A percentile compares a stretch with the other conserved stretches of the same genome.
Conservation (phyloP, 1,139 yeast species). For the Taphrina populina region DNA sequence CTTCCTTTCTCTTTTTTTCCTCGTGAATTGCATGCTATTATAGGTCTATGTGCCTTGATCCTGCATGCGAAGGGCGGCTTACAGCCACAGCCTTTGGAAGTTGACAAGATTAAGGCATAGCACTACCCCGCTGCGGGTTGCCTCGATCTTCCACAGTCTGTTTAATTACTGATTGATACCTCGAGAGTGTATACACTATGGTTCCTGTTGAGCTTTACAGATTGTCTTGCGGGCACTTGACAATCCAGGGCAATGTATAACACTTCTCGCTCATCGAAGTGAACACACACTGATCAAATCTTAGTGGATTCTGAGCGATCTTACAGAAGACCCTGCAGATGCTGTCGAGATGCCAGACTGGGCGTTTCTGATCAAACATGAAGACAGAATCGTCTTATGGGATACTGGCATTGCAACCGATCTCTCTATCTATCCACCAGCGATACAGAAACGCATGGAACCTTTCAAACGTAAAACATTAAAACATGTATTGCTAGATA, state of each 20-base stretch:
- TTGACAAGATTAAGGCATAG: no score
- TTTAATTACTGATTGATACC: no score
- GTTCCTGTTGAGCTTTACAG: constrained; percentile 3
- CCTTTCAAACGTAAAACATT: constrained; percentile 2
- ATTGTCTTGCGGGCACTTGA: constrained; percentile 6
- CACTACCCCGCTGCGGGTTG: no score
- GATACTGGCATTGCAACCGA: constrained; percentile 14
- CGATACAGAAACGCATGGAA: constrained; percentile 7
- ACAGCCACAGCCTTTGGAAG: no score
- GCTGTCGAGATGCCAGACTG: constrained; percentile 8
- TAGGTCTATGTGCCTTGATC: no score
- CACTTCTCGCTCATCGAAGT: not conserved
- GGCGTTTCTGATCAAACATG: constrained; percentile 22
- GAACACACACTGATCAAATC: not conserved
- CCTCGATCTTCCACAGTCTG: no score
- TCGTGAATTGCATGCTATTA: no score
- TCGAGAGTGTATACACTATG: no score
- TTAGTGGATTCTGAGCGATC: constrained; percentile 9
- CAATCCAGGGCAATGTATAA: constrained; percentile 10
- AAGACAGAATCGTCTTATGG: constrained; percentile 8
- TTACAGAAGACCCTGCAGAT: constrained; percentile 4
- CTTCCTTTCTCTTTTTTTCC: no score
- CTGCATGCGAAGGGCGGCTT: no score
- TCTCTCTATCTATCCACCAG: constrained; percentile 15
- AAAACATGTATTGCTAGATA: not conserved